phyloP scores from a whole-genome alignment of 441 rosid genomes.

The Biscutella laevigata region DNA sequence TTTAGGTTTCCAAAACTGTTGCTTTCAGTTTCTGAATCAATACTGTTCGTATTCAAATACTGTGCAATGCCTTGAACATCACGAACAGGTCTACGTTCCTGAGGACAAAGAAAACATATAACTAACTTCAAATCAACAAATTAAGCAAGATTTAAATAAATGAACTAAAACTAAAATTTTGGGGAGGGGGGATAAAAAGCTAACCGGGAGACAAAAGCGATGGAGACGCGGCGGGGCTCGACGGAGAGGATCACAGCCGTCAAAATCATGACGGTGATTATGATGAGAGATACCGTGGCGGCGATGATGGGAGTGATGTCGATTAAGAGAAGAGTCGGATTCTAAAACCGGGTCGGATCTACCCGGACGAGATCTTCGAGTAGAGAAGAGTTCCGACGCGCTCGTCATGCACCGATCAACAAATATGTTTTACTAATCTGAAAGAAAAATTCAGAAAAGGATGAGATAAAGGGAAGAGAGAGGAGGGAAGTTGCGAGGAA shows the following conservation, averaged over 20 bases:
- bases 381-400: constrained; percentile 75
- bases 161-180: background rate
- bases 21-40: constrained; percentile 29
- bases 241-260: constrained; percentile 48
- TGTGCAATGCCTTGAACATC: constrained; percentile 36
- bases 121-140: background rate
- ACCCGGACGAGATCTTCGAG: constrained; percentile 62
- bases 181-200: background rate
- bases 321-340: constrained; percentile 33
- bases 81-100: constrained; percentile 46
- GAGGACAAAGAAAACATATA: background rate
- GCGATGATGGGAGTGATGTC: constrained; percentile 38
- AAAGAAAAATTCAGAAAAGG: background rate
- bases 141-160: background rate
- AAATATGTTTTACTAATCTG: background rate
- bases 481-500: background rate
- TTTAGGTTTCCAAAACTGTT: constrained; percentile 31
- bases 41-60: constrained; percentile 28
- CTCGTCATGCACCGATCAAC: constrained; percentile 63
- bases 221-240: constrained; percentile 30
- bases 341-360: constrained; percentile 39
- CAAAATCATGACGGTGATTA: constrained; percentile 42
- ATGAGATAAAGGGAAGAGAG: background rate
- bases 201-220: constrained; percentile 14
- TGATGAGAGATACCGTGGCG: constrained; percentile 17